These are phyloP conservation scores for Globisporangium orthogonon DNA, from an alignment of 352 stramenopile species.

Conservation along the genomic window DNA sequence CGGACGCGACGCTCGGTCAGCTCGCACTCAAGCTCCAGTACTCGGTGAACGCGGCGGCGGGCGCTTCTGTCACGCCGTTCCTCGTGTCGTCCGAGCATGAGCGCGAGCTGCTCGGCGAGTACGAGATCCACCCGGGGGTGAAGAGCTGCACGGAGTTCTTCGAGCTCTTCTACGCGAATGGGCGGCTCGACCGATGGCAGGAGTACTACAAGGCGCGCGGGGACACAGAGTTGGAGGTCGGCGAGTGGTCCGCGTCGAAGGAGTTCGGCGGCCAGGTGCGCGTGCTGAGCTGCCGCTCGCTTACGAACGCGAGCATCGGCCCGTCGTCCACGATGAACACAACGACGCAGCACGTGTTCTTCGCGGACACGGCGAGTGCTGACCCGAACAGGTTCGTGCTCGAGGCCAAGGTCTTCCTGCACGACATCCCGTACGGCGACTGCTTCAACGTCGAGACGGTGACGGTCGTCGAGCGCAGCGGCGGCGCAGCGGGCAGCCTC, in stretches of 20 bases:
- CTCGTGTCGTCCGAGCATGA: slow-evolving; percentile 60
- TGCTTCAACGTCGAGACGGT: slow-evolving; percentile 80
- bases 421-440: slow-evolving; percentile 85
- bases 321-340: slow-evolving; percentile 81
- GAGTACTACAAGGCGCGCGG: slow-evolving; percentile 68
- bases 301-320: slow-evolving; percentile 80
- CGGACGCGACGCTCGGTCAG: slow-evolving; percentile 62
- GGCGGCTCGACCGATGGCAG: slow-evolving; percentile 33
- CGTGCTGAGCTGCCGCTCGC: slow-evolving; percentile 53
- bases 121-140: slow-evolving; percentile 45
- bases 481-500: slow-evolving; percentile 24
- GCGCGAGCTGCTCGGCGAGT: slow-evolving; percentile 67
- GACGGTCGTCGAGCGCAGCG: slow-evolving; percentile 39
- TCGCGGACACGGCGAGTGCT: slow-evolving; percentile 24
- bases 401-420: slow-evolving; percentile 55
- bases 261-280: slow-evolving; percentile 68
- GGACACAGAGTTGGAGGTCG: slow-evolving; percentile 64
- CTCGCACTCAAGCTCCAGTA: slow-evolving; percentile 66
- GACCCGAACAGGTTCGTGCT: slow-evolving; percentile 50
- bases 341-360: slow-evolving; percentile 62
- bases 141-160: slow-evolving; percentile 54
- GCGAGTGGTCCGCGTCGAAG: slow-evolving; percentile 53
- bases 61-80: slow-evolving; percentile 43
- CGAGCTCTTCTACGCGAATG: slow-evolving; percentile 59
- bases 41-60: slow-evolving; percentile 41